Evolutionary conservation across 1,284 basidiomycete genomes (phyloP).

Genomic region (Apiotrichum gamsii): DNA sequence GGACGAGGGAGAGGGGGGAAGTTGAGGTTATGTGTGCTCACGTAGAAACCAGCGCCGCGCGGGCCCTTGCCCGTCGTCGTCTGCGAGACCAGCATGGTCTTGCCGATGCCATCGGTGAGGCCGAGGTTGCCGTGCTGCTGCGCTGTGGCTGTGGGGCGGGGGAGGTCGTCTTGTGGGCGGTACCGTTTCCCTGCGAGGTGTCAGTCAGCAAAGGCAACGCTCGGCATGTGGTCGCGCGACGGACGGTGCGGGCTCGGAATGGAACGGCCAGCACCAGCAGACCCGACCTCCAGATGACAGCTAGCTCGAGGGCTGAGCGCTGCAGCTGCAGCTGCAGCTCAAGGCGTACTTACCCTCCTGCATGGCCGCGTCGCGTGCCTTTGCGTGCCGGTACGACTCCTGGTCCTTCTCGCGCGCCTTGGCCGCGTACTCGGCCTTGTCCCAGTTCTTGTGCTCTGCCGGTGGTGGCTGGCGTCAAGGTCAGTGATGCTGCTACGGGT

Average conservation of each 20-base stretch:
- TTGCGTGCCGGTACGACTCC: conserved; percentile 36
- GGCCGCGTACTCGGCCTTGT: conserved; percentile 45
- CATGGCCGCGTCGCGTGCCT: conserved; percentile 48
- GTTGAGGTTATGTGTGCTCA: too few relatives aligned
- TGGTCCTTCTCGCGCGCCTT: conserved; percentile 46
- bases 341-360: conserved; percentile 63
- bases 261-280: too few relatives aligned
- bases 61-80: conserved; percentile 69
- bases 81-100: conserved; percentile 73
- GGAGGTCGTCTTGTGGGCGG: conserved; percentile 56
- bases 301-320: too few relatives aligned
- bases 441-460: conserved; percentile 38
- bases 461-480: background rate
- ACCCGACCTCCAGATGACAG: too few relatives aligned
- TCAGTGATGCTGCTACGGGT: background rate
- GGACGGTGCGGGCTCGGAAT: too few relatives aligned
- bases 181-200: conserved; percentile 83
- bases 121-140: conserved; percentile 72
- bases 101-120: conserved; percentile 82
- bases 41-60: conserved; percentile 80
- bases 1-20: background rate
- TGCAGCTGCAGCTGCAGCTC: too few relatives aligned
- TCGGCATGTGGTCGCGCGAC: background rate
- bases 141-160: conserved; percentile 75
- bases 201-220: background rate